Base-by-base conservation (phyloP, 106 monocot genomes). In the Iris macrosiphon region DNA sequence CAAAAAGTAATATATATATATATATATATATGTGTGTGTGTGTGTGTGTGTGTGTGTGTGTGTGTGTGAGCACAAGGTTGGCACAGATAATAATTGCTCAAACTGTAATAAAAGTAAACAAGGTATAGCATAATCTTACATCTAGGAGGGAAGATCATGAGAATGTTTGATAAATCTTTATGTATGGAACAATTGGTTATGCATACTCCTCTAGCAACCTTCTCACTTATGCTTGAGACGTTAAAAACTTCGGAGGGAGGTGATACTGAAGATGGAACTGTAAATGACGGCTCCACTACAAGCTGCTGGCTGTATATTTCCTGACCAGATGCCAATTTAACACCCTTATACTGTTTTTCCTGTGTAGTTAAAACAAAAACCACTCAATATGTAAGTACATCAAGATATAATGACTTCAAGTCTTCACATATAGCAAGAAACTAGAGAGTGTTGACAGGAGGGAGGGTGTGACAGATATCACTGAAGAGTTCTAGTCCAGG, bases 141-240 rank as follows among this genome's bases (percentile, higher is more conserved):
- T 85, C 69, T 82, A 6, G 91, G 91, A 32, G 91, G 91, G 62
- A 91, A 91, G 53, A 79, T 53, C 21, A 82, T 59, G 18, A 91
- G 61, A 67, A 85, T 32, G 64, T 85, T 91, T 53, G 81, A 81
- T 38, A 69, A 70, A 73, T 75, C 75, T 17, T 46, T 28, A 34
- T 72, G 52, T 54, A 91, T 43, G 38, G 85, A 72, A 27, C 65
- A 34, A 55, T 25, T 72, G 12, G 72, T 76, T 72, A 81, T 75
- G 56, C 78, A 85, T 21, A 91, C 27, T 66, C 78, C 85, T 68
- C 77, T 78, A 30, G 75, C 85, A 74, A 82, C 81, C 46, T 65
- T 64, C n/a, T 20, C 28, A 2, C 31, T 26, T 32, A 44, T 28
- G 17, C 42, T 79, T 35, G 72, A 55, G 15, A 20, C 15, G 12